Evolutionary conservation across 179 eudicot genomes (phyloP), one percentile per base, ranked within the genome.

Genomic region (Actinidia arguta): DNA sequence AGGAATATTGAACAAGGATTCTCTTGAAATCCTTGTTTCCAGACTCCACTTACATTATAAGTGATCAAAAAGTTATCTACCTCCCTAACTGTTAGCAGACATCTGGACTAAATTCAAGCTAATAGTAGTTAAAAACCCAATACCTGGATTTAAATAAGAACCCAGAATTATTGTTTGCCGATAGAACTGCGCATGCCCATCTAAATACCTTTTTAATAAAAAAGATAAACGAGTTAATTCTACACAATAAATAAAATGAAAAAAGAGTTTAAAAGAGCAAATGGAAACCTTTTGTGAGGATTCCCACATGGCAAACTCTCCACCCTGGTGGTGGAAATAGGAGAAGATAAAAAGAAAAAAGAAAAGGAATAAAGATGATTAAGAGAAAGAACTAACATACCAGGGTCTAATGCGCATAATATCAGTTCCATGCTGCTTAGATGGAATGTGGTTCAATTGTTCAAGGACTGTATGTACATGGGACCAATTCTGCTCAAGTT

Each of bases 341-440:
- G 50, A 61, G 56, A 78, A 61, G 31, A 24, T 44, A 7, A 42
- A 11, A 22, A 42, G 17, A 36, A 18, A 8, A 55, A 10, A 20
- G 17, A 4, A 54, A 75, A 22, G 25, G 51, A 7, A 44, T 39
- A 68, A 31, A 50, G 11, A 52, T 20, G 24, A 56, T 13, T 54
- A 79, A 25, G 44, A 75, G 42, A 80, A 31, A 80, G 69, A 6
- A 39, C 12, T 48, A 12, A 58, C 78, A 46, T 88, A 97, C 98
- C 99, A 95, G 22, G 79, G 94, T 81, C 99, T 90, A 67, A 95
- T 88, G 80, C 99, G 97, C 98, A 94, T 94, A 66, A 97, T 93
- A 88, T 97, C 93, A 84, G 94, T 92, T 87, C 94, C 93, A 85
- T 90, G 98, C 82, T 85, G 91, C 88, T 92, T 89, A n/a, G 90